Evolutionary conservation across 2,329 filamentous ascomycete genomes (phyloP), one percentile per base, ranked within the genome.

Genomic region (Ophiostoma sp.): DNA sequence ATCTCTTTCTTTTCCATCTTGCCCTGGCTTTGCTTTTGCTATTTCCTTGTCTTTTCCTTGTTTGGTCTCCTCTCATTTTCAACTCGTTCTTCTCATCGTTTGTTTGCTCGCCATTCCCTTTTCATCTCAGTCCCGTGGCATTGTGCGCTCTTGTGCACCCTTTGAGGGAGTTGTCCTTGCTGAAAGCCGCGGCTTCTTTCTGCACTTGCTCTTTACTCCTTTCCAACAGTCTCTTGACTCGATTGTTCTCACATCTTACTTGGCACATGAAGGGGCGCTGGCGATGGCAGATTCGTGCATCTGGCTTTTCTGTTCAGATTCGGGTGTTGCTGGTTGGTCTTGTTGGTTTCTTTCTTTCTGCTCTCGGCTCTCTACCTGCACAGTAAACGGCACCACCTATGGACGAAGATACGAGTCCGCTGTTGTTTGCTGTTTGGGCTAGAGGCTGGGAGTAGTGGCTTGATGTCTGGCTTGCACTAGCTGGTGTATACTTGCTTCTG

Each of bases 391-490:
- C 69, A 70, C 70, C 70, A 69, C 70, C 58, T 75, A 82, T 85
- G 89, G 91, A 92, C 84, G 89, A 95, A 87, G 91, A 95, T 91
- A 94, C 81, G 91, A 95, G 91, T 92, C 91, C 90, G 87, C 81
- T 81, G 81, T 82, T 75, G 52, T 27, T 70, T 63, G 27, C 38
- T 7, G 18, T 49, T 18, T 16, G 27, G 60, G 60, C 36, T 73
- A 18, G 47, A 52, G 18, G 40, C 9, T 41, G 40, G 55, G 16
- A 36, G 11, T 52, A 36, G 58, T 70, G 69, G 49, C 66, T 71
- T 72, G 74, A 73, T 70, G 70, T 66, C n/a, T 16, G 16, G 5
- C 12, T 12, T 38, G 64, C 27, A 38, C 68, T 67, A 69, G 69
- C 18, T 70, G 66, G 67, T 69, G 68, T 64, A 72, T 68, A 49